Evolutionary conservation across 2,329 filamentous ascomycete species (phyloP), one percentile per base, ranked within the genome.

Genomic region (Cryphonectria parasitica): DNA sequence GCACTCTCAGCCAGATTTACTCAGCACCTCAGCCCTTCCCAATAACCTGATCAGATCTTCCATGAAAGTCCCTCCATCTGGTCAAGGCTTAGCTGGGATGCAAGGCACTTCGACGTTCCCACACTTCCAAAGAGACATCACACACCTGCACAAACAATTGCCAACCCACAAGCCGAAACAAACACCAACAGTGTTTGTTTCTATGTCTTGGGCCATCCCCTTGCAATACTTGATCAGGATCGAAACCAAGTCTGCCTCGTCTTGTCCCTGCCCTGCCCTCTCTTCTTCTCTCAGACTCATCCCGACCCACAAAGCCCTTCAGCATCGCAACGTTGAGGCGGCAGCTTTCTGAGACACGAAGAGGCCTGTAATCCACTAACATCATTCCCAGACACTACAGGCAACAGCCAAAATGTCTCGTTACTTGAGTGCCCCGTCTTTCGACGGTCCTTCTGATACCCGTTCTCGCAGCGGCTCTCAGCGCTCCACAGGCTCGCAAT

Each of bases 401-500:
- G 25, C 15, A 3, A 1, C 64, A 69, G 64, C 8, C 52, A 71
- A n/a, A 7, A 73, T 73, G 71, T 68, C 68, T 68, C 68, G 49
- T 17, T 71, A 72, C 56, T 28, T 73, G 17, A 34, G 58, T 7
- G 52, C 66, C 5, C 61, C 69, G 19, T 62, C 64, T 11, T 69
- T 56, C 4, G 71, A 73, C 63, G 71, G 71, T 17, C 69, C 71
- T 2, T 73, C 71, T 10, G 71, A 73, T 39, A 73, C 71, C n/a
- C 71, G 71, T 17, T 67, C 69, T 39, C 58, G 64, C 34, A 63
- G 63, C 25, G 39, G 54, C 10, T 73, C 71, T 10, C 66, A 64
- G 34, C 63, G 54, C 54, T 69, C 69, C 34, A 52, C 34, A 31
- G 64, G 71, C 1, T 58, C 69, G 4, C 71, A 71, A 39, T 69